These are phyloP conservation scores for Dactylellina haptotyla DNA, from an alignment of 2,329 filamentous ascomycete genomes.

Conservation along the genomic window DNA sequence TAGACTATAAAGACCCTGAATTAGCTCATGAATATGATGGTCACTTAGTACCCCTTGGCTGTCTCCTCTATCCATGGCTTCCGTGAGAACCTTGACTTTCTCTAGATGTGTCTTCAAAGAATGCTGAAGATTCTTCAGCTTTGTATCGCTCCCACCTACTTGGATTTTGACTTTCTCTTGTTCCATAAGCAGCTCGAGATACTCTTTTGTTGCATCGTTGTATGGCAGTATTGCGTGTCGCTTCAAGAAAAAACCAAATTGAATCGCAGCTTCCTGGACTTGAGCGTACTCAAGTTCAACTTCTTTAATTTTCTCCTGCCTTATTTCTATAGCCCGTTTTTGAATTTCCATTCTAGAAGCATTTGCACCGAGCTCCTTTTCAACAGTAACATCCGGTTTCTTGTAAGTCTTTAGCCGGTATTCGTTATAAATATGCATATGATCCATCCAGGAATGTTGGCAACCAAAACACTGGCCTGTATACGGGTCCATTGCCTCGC, in stretches of 20 bases:
- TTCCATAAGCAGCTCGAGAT: slow-evolving; percentile 62
- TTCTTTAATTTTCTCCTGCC: slow-evolving; percentile 58
- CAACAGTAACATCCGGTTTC: slow-evolving; percentile 44
- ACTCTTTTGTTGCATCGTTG: slow-evolving; percentile 63
- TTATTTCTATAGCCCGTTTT: slow-evolving; percentile 57
- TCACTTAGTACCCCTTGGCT: slow-evolving; percentile 36
- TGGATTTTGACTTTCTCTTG: slow-evolving; percentile 60
- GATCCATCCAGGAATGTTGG: slow-evolving; percentile 59
- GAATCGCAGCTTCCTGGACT: slow-evolving; percentile 60
- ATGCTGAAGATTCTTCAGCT: slow-evolving; percentile 56
- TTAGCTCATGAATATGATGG: slow-evolving; percentile 54
- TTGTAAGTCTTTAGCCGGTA: slow-evolving; percentile 56
- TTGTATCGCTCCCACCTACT: slow-evolving; percentile 56
- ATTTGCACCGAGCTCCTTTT: slow-evolving; percentile 55
- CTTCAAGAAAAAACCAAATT: slow-evolving; percentile 62
- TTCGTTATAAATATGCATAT: slow-evolving; percentile 61
- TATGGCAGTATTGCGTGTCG: slow-evolving; percentile 61
- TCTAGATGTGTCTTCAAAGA: slow-evolving; percentile 56
- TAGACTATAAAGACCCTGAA: slow-evolving; percentile 55
- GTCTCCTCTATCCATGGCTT: slow-evolving; percentile 41
- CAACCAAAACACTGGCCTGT: too few relatives aligned
- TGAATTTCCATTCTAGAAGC: slow-evolving; percentile 57
- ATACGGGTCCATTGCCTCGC: not conserved
- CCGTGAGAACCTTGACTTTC: slow-evolving; percentile 55
- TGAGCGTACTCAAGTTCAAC: slow-evolving; percentile 59